phyloP scores from a whole-genome alignment of 768 basidiomycete species.

The Tricholoma sp. region DNA sequence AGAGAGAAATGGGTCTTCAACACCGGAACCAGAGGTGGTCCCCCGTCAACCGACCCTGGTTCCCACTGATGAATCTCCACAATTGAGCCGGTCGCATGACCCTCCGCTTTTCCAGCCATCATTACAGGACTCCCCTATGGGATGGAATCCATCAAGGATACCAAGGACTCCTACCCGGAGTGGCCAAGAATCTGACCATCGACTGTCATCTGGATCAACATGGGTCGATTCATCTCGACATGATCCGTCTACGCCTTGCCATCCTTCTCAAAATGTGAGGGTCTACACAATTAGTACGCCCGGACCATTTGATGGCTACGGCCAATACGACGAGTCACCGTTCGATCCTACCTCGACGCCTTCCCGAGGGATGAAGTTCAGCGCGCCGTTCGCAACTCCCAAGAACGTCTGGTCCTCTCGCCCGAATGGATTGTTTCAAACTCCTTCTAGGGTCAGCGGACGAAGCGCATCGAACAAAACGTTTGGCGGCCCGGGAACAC shows the following conservation, averaged over 20 bases:
- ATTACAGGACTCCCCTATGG: slow-evolving; percentile 50
- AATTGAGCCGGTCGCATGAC: slow-evolving; percentile 39
- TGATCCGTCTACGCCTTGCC: slow-evolving; percentile 53
- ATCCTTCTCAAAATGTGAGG: slow-evolving; percentile 29
- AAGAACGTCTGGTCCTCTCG: slow-evolving; percentile 47
- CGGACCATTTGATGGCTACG: slow-evolving; percentile 27
- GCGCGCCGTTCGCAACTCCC: slow-evolving; percentile 55
- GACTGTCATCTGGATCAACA: slow-evolving; percentile 31
- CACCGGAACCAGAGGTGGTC: slow-evolving; percentile 23
- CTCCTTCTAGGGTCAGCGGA: slow-evolving; percentile 39
- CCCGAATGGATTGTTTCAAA: slow-evolving; percentile 43
- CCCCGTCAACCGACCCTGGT: slow-evolving; percentile 61
- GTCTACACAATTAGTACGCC: slow-evolving; percentile 35
- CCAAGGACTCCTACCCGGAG: slow-evolving; percentile 50
- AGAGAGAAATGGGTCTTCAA: slow-evolving; percentile 36
- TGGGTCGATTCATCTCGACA: slow-evolving; percentile 48
- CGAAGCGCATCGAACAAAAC: slow-evolving; percentile 23
- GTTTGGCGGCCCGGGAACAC: slow-evolving; percentile 23
- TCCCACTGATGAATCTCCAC: slow-evolving; percentile 52
- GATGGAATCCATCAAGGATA: slow-evolving; percentile 38
- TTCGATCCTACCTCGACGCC: slow-evolving; percentile 81
- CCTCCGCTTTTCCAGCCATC: slow-evolving; percentile 56
- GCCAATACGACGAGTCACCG: slow-evolving; percentile 43
- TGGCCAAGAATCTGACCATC: slow-evolving; percentile 20
- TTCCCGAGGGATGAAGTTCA: slow-evolving; percentile 69